Conservation (phyloP, 768 basidiomycete genomes). For the Calocybe indica region DNA sequence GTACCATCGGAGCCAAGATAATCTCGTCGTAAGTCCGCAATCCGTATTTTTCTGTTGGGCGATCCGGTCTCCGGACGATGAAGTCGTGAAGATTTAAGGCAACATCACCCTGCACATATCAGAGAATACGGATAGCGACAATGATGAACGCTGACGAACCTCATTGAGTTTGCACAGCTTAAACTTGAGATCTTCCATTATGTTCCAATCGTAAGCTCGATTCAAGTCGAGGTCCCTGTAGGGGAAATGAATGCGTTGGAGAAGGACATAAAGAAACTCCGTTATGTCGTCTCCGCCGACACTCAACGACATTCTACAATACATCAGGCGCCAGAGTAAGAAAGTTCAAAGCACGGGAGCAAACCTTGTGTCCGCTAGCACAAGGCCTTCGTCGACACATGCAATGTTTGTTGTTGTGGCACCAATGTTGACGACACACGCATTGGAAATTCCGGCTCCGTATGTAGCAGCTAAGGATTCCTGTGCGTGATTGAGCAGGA, state of each 20-base stretch:
- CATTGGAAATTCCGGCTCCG: constrained; percentile 90
- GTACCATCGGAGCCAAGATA: constrained; percentile 90
- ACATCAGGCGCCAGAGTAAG: background rate
- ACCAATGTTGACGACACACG: constrained; percentile 95
- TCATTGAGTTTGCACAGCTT: constrained; percentile 83
- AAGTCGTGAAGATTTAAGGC: constrained; percentile 91
- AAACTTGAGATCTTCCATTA: constrained; percentile 89
- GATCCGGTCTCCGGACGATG: constrained; percentile 70
- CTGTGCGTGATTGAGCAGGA: constrained; percentile 28
- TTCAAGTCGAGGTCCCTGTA: constrained; percentile 79
- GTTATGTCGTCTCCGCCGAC: constrained; percentile 97
- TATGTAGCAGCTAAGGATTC: constrained; percentile 92
- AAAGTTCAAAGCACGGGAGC: constrained; percentile 3
- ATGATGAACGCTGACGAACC: constrained; percentile 38
- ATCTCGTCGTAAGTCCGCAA: constrained; percentile 93
- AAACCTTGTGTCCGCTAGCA: constrained; percentile 84
- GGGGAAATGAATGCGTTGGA: constrained; percentile 80
- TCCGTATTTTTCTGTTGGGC: constrained; percentile 80
- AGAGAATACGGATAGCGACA: background rate
- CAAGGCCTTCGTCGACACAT: constrained; percentile 91
- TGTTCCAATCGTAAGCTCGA: constrained; percentile 77
- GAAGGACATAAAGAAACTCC: constrained; percentile 73
- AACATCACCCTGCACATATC: constrained; percentile 63
- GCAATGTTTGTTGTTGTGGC: constrained; percentile 79
- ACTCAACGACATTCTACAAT: constrained; percentile 63